Percentiles rank a stretch among this genome's conserved stretches.
These are phyloP conservation scores for Suillus occidentalis DNA, from an alignment of 768 basidiomycete genomes.

Conservation along the genomic window DNA sequence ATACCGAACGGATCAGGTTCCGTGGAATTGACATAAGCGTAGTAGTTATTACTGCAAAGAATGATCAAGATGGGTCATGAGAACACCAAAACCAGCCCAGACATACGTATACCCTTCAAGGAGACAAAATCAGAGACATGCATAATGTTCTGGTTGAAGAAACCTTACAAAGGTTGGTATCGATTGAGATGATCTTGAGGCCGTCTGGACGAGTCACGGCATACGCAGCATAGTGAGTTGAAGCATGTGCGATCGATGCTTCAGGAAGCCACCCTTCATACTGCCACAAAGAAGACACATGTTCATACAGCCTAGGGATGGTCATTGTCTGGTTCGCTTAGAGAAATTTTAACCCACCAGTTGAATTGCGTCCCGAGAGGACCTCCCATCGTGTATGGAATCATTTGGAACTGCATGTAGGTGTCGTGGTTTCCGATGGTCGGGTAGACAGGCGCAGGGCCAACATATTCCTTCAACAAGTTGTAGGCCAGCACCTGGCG, in stretches of 20 bases:
- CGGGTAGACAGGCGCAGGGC: conserved; percentile 65
- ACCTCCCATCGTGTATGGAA: conserved; percentile 39
- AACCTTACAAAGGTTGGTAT: conserved; percentile 48
- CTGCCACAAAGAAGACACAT: conserved; percentile 46
- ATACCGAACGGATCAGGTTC: conserved; percentile 48
- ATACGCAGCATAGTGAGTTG: conserved; percentile 49
- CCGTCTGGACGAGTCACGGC: conserved; percentile 44
- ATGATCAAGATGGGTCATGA: background rate
- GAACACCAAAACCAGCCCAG: background rate
- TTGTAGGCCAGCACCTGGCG: conserved; percentile 57
- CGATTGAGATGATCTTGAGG: conserved; percentile 49
- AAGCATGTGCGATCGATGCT: conserved; percentile 37
- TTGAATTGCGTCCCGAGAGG: conserved; percentile 39
- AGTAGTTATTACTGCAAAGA: conserved; percentile 39
- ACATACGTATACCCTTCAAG: conserved; percentile 36
- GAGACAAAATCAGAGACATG: background rate
- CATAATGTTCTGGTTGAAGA: background rate
- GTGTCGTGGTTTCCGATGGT: conserved; percentile 76
- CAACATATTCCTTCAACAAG: conserved; percentile 57
- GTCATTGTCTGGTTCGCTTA: background rate
- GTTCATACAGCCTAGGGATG: conserved; percentile 46
- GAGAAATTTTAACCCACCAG: conserved; percentile 30
- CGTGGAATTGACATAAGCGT: conserved; percentile 49
- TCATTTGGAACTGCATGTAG: conserved; percentile 42
- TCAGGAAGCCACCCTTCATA: conserved; percentile 46